Base-by-base conservation (phyloP, 306 rosid species). In the Prunus davidiana region DNA sequence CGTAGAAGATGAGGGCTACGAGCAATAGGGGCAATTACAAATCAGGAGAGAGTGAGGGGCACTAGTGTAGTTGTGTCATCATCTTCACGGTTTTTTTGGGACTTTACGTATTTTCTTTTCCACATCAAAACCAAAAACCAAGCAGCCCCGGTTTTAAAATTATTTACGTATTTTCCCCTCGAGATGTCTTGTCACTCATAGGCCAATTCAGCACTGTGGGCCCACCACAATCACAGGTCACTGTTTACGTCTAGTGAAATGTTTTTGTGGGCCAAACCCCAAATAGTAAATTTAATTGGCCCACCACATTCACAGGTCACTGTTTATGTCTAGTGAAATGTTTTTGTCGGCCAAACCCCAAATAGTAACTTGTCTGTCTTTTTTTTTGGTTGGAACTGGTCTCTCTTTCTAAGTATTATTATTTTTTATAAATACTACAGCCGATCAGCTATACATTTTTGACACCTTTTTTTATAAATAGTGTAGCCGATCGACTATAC, bases 1-100 rank as follows among this genome's bases (percentile, higher is more conserved):
- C 46, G 30, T 10, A 25, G 64, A 78, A 78, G 63, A 67, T 28
- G 66, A 41, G 72, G 82, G 65, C 67, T 71, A 71, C 50, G 64
- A 63, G 47, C 62, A 25, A 13, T 6, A 51, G 62, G 82, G 82
- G 82, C 47, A 63, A 10, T 13, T 51, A 63, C n/a, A 11, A 32
- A 61, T 4, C 27, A 24, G 43, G 47, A 25, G 30, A 22, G 24
- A 56, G 20, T 54, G 47, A 56, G 74, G 79, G 65, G 74, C 45
- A 55, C 67, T 43, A 46, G 61, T 18, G 73, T 76, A 67, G 55
- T 67, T 76, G 45, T n/a, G 32, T 47, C 58, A 27, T n/a, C 80
- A 25, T 47, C 56, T 67, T 32, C 51, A 18, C 28, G 69, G 61
- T n/a, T 25, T 43, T 73, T n/a, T 73, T 43, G 76, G 67, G 56